These are phyloP conservation scores for Capillidium rhysosporum DNA, from an alignment of 371 early-diverging fungal species.

Conservation along the genomic window DNA sequence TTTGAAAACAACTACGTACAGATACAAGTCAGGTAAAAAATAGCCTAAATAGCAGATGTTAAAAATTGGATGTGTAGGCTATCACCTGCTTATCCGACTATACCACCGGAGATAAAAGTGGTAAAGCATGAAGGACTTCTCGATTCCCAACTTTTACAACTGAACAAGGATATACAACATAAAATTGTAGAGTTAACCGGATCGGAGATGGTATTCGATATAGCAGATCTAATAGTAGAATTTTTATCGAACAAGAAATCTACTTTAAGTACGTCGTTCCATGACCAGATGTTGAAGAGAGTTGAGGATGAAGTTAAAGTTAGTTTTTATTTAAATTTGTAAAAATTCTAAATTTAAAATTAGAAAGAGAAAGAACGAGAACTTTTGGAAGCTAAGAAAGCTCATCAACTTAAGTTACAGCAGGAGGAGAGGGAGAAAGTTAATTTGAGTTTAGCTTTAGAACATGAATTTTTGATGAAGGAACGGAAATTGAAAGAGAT, in stretches of 20 bases:
- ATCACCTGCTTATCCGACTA: background rate
- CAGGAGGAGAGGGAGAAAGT: background rate
- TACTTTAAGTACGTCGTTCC: conserved; percentile 16
- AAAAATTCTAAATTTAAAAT: background rate
- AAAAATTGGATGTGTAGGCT: background rate
- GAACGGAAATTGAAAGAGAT: conserved; percentile 9
- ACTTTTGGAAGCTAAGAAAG: background rate
- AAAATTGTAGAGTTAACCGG: background rate
- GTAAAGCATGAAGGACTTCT: background rate
- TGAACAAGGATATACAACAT: background rate
- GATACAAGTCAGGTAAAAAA: background rate
- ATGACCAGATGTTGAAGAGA: conserved; percentile 35
- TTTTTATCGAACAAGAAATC: background rate
- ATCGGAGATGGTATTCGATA: conserved; percentile 3
- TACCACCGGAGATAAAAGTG: background rate
- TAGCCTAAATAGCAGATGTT: background rate
- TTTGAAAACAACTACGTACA: background rate
- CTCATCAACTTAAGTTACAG: background rate
- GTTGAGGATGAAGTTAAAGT: conserved; percentile 29
- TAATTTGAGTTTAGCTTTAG: background rate
- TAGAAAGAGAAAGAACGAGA: background rate
- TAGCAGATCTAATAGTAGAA: background rate
- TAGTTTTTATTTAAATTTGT: background rate
- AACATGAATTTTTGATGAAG: conserved; percentile 7
- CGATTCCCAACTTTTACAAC: background rate